phyloP scores from a whole-genome alignment of 2,329 filamentous ascomycete genomes.

The Claviceps sp. region DNA sequence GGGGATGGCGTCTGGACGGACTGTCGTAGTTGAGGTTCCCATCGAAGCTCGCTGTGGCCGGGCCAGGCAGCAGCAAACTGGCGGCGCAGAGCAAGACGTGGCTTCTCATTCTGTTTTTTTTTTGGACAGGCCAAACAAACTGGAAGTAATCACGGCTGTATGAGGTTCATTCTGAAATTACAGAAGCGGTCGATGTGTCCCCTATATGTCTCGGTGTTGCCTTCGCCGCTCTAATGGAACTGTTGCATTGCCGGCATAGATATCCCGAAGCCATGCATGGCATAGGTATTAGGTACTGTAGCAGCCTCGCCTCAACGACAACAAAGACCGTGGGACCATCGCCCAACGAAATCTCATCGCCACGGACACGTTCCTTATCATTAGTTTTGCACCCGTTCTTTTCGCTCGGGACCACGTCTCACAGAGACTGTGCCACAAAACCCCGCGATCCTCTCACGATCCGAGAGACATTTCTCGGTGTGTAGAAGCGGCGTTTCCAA shows the following conservation, averaged over 20 bases:
- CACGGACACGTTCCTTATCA: neutral
- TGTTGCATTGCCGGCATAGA: neutral
- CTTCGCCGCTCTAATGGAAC: neutral
- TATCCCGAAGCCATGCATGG: neutral
- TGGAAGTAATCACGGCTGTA: no score
- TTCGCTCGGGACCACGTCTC: neutral
- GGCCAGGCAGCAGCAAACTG: neutral
- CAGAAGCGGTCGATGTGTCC: no score
- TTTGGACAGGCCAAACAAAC: no score
- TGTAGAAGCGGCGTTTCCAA: neutral
- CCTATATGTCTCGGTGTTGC: neutral
- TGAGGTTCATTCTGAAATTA: no score
- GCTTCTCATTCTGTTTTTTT: constrained; percentile 1
- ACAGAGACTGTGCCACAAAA: neutral
- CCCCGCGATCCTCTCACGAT: neutral
- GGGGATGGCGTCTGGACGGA: constrained; percentile 49
- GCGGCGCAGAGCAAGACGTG: neutral
- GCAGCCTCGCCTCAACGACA: no score
- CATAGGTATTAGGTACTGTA: no score
- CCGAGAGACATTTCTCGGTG: neutral
- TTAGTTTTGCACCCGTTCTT: neutral
- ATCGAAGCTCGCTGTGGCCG: constrained; percentile 9
- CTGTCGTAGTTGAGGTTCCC: constrained; percentile 54
- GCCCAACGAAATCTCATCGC: neutral
- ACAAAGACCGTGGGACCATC: neutral